These are phyloP conservation scores for Leucoagaricus sp. DNA, from an alignment of 1,284 basidiomycete genomes.

Conservation along the genomic window DNA sequence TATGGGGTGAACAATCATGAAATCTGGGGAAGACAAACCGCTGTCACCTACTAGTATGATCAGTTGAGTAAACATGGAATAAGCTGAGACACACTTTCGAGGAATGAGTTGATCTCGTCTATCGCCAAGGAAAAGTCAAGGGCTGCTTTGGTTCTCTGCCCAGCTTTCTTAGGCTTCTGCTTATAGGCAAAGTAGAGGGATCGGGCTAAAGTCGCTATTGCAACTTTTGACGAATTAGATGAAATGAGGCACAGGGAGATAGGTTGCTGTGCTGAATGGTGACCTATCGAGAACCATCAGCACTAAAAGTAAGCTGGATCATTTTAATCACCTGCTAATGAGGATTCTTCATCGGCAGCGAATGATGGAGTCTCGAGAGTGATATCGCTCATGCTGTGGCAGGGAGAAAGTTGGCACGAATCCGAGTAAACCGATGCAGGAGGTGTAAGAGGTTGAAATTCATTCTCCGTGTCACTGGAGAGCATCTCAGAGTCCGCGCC, in stretches of 20 bases:
- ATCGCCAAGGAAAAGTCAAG: constrained; percentile 36
- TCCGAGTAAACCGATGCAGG: constrained; percentile 69
- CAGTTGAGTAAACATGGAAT: constrained; percentile 4
- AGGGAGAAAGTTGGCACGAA: constrained; percentile 60
- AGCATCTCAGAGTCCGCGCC: constrained; percentile 17
- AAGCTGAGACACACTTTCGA: constrained; percentile 54
- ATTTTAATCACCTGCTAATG: neutral
- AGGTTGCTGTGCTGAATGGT: neutral
- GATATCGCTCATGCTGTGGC: constrained; percentile 21
- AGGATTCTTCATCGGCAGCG: neutral
- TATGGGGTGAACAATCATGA: constrained; percentile 70
- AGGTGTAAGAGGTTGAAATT: constrained; percentile 67
- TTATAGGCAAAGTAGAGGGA: constrained; percentile 6
- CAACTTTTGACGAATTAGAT: constrained; percentile 11
- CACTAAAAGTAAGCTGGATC: neutral
- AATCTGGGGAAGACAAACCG: constrained; percentile 66
- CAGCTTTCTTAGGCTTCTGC: neutral
- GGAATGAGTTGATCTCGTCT: constrained; percentile 44
- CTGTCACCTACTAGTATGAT: constrained; percentile 35
- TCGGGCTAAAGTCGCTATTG: constrained; percentile 10
- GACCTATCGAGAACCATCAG: neutral
- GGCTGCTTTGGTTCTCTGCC: constrained; percentile 1
- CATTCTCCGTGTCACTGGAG: constrained; percentile 52
- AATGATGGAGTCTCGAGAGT: neutral
- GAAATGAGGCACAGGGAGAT: constrained; percentile 12